Percentiles rank a stretch among this genome's conserved stretches.
Conservation (phyloP, 2,329 filamentous ascomycete species). For the Arthrinium puccinioides region DNA sequence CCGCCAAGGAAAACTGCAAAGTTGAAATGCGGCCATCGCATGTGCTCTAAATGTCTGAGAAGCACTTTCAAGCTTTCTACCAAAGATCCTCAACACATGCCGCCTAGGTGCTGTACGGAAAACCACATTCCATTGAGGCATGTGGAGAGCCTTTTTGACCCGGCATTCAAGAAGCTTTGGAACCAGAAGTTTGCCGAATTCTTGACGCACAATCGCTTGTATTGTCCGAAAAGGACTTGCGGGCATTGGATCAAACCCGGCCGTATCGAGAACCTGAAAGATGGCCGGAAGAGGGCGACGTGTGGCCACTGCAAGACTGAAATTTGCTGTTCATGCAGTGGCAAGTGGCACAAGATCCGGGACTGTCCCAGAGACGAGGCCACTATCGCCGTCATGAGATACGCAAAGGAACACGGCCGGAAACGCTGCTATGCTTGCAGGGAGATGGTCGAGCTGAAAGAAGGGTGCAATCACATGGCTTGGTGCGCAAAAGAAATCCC, state of each 20-base stretch:
- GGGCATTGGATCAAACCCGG: conserved; percentile 74
- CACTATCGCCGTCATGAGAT: conserved; percentile 53
- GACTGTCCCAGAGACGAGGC: conserved; percentile 69
- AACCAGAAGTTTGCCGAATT: conserved; percentile 75
- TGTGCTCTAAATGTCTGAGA: conserved; percentile 73
- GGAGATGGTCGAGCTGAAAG: conserved; percentile 67
- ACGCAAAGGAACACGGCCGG: conserved; percentile 64
- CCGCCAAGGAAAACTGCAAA: conserved; percentile 57
- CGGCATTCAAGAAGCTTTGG: conserved; percentile 70
- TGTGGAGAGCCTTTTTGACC: conserved; percentile 68
- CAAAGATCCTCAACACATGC: conserved; percentile 74
- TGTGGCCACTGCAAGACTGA: conserved; percentile 67
- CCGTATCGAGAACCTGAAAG: conserved; percentile 52
- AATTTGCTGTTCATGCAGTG: conserved; percentile 68
- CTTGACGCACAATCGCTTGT: conserved; percentile 65
- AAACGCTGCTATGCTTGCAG: conserved; percentile 70
- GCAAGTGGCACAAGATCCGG: conserved; percentile 61
- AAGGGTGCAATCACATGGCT: conserved; percentile 84
- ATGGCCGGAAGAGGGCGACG: conserved; percentile 57
- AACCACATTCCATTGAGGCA: conserved; percentile 69
- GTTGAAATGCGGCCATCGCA: conserved; percentile 71
- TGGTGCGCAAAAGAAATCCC: conserved; percentile 59
- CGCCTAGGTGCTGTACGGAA: conserved; percentile 70
- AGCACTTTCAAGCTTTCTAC: conserved; percentile 69
- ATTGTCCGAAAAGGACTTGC: conserved; percentile 67